phyloP scores from a whole-genome alignment of 2,329 filamentous ascomycete genomes.

The Neoascochyta sp. region DNA sequence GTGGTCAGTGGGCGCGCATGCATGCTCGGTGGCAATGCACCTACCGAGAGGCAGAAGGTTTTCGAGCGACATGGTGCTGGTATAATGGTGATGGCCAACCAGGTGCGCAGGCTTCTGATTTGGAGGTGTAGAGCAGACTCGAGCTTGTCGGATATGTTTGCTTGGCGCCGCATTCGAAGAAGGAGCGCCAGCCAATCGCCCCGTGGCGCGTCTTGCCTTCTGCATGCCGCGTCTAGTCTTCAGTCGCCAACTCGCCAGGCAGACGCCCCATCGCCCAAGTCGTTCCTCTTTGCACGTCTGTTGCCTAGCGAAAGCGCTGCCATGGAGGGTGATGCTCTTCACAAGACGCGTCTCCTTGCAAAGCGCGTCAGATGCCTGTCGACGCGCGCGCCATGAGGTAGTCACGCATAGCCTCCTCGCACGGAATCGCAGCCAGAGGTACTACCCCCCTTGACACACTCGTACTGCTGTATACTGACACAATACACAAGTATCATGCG shows the following conservation, averaged over 20 bases:
- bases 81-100: too few relatives aligned
- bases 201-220: too few relatives aligned
- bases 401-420: slow-evolving; percentile 5
- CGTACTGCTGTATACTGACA: background rate
- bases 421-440: slow-evolving; percentile 1
- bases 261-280: slow-evolving; percentile 10
- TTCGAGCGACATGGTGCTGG: slow-evolving; percentile 26
- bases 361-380: slow-evolving; percentile 18
- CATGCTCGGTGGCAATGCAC: background rate
- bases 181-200: slow-evolving; percentile 17
- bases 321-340: slow-evolving; percentile 37
- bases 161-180: slow-evolving; percentile 15
- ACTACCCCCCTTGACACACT: background rate
- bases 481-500: slow-evolving; percentile 3
- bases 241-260: slow-evolving; percentile 18
- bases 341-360: slow-evolving; percentile 25
- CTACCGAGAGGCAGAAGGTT: slow-evolving; percentile 33
- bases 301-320: slow-evolving; percentile 33
- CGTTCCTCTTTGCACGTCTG: slow-evolving; percentile 11
- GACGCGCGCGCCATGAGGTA: slow-evolving; percentile 15
- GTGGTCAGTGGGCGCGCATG: slow-evolving; percentile 14
- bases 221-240: too few relatives aligned
- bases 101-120: slow-evolving; percentile 1
- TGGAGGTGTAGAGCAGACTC: slow-evolving; percentile 5
- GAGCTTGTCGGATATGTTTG: slow-evolving; percentile 12